Conservation (phyloP, 192 early-diverging fungal genomes). For the Coemansia sp. region DNA sequence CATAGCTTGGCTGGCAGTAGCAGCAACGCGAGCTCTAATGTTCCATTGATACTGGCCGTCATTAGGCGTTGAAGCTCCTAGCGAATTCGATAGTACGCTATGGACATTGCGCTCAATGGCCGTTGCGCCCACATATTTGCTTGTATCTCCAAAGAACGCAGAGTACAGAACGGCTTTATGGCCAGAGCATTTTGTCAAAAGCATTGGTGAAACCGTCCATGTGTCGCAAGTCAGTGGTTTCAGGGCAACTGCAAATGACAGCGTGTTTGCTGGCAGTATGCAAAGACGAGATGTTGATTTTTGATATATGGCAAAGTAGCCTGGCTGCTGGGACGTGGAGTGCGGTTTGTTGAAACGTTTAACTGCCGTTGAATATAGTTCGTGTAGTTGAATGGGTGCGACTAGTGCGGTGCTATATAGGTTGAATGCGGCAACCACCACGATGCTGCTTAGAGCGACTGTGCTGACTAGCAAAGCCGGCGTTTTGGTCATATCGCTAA, state of each 20-base stretch:
- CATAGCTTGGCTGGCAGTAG: background rate
- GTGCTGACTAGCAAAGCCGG: constrained; percentile 13
- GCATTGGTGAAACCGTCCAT: constrained; percentile 26
- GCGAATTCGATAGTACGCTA: constrained; percentile 14
- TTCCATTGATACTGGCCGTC: constrained; percentile 16
- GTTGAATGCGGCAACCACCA: constrained; percentile 21
- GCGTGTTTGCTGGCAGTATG: background rate
- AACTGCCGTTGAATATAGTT: background rate
- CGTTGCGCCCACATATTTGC: constrained; percentile 10
- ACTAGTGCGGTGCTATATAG: constrained; percentile 13
- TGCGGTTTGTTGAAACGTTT: background rate
- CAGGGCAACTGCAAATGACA: constrained; percentile 14
- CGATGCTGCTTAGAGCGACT: constrained; percentile 4
- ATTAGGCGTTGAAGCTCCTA: background rate
- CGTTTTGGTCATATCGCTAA: constrained; percentile 26
- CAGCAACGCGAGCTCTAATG: constrained; percentile 19
- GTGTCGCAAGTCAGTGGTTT: constrained; percentile 21
- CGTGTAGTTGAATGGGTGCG: constrained; percentile 8
- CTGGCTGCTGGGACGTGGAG: too few relatives aligned
- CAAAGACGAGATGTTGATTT: constrained; percentile 20
- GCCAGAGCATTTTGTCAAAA: constrained; percentile 12
- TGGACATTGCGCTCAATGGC: constrained; percentile 27
- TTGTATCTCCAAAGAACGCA: constrained; percentile 34
- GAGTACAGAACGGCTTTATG: constrained; percentile 26
- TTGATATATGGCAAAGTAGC: constrained; percentile 23